Evolutionary conservation across 2,329 filamentous ascomycete genomes (phyloP), one percentile per base, ranked within the genome.

Genomic region (Colletotrichum simmondsii): DNA sequence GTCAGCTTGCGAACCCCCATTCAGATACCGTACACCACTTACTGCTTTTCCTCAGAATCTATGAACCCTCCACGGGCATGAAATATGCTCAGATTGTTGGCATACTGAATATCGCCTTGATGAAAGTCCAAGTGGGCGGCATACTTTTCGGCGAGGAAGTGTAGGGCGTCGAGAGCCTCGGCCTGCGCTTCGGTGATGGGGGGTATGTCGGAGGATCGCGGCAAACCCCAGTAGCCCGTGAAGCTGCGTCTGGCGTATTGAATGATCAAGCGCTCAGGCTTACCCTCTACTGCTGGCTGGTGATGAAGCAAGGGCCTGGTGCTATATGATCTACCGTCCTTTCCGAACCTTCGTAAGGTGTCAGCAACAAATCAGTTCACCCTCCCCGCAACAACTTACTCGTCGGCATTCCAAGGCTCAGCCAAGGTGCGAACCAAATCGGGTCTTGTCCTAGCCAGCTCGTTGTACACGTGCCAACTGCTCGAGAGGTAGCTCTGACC

Each of bases 211-310:
- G 83, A 69, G 8, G 84, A 87, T 59, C 90, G 84, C 3, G 89
- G 89, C 1, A 90, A 82, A 0, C 85, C 85, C 74, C 86, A 85
- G 76, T 88, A 92, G 2, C 91, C 83, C 65, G 89, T 90, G 75
- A 92, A 92, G 30, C 81, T 83, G 1, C 90, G 85, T 3, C 91
- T 86, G 0, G 87, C 88, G 74, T 92, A 92, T 74, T 92, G 90
- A 35, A 92, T 85, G 7, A 90, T 80, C 1, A 92, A 79, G 1
- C 89, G 85, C 76, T 92, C 87, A 0, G 89, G 87, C 0, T 79
- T 77, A 1, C 78, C 79, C 0, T 75, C 80, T 0, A 83, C 87
- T 11, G 85, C 83, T 0, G 87, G 85, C 60, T 90, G 87, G 76
- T 90, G 85, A 78, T 90, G 88, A 5, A 92, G 78, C 5, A 92